Percentiles rank a stretch among this genome's conserved stretches.
These are phyloP conservation scores for Russula abietina DNA, from an alignment of 768 basidiomycete genomes.

Conservation along the genomic window DNA sequence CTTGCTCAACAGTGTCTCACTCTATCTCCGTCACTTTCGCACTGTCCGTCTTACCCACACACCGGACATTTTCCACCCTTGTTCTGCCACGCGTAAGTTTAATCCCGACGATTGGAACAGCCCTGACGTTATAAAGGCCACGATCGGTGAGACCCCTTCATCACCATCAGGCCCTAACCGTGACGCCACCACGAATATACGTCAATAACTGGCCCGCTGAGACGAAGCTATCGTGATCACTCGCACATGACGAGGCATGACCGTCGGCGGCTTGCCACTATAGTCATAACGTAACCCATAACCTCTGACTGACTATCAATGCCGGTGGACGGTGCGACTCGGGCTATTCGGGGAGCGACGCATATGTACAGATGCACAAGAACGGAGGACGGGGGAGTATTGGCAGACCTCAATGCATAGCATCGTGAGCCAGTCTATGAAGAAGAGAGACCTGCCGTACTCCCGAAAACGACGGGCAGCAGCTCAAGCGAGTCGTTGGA, in stretches of 20 bases:
- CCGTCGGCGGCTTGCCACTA: neutral
- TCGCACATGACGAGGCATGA: neutral
- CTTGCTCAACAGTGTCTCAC: neutral
- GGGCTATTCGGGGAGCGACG: too few species aligned
- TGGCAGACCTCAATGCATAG: neutral
- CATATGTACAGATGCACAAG: neutral
- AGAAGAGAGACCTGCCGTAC: neutral
- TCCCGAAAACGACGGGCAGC: neutral
- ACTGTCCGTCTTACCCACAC: neutral
- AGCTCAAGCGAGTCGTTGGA: neutral
- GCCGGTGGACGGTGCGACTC: too few species aligned
- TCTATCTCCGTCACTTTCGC: neutral
- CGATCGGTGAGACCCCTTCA: neutral
- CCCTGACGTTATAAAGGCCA: neutral
- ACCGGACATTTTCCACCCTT: conserved; percentile 3
- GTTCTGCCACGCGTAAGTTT: neutral
- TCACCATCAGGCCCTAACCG: neutral
- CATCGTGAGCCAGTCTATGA: neutral
- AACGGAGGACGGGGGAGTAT: neutral
- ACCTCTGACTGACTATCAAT: too few species aligned
- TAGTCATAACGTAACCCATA: too few species aligned
- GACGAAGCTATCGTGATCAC: neutral
- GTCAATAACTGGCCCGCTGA: neutral
- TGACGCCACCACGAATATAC: neutral
- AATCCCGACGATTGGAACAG: neutral